These are phyloP conservation scores for Calamus simplicifolius DNA, from an alignment of 176 grass and related monocot genomes.

Conservation along the genomic window DNA sequence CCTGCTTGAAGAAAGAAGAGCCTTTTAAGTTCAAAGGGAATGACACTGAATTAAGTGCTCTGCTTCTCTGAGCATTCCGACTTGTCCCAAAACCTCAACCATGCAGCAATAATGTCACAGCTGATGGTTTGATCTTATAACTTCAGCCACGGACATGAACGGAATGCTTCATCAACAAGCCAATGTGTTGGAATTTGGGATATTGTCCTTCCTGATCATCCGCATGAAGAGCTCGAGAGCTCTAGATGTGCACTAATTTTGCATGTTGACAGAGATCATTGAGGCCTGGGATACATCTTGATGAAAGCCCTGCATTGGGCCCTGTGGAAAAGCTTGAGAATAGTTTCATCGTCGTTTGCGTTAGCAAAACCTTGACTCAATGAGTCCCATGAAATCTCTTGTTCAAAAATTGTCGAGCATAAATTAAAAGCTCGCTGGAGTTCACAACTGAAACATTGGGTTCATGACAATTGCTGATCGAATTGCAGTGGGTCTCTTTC, in stretches of 20 bases:
- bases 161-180: conserved; percentile 42
- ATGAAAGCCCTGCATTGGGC: conserved; percentile 44
- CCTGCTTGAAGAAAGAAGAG: conserved; percentile 29
- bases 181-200: conserved; percentile 37
- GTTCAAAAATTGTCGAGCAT: conserved; percentile 27
- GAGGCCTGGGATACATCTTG: conserved; percentile 55
- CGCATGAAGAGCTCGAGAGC: conserved; percentile 42
- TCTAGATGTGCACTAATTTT: conserved; percentile 32
- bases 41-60: conserved; percentile 63
- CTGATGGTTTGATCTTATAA: conserved; percentile 42
- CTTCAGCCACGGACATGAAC: conserved; percentile 47
- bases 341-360: conserved; percentile 22
- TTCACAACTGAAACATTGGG: conserved; percentile 31
- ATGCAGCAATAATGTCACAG: conserved; percentile 42
- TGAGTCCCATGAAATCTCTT: conserved; percentile 28
- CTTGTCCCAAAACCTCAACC: conserved; percentile 40
- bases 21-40: conserved; percentile 34
- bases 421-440: conserved; percentile 26
- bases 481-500: conserved; percentile 42
- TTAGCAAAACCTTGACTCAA: conserved; percentile 30
- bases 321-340: conserved; percentile 32
- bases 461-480: conserved; percentile 47
- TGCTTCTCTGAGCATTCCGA: conserved; percentile 69
- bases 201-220: conserved; percentile 37
- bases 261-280: conserved; percentile 36